These are phyloP conservation scores for Trametes elegans DNA, from an alignment of 768 basidiomycete genomes.

Conservation along the genomic window DNA sequence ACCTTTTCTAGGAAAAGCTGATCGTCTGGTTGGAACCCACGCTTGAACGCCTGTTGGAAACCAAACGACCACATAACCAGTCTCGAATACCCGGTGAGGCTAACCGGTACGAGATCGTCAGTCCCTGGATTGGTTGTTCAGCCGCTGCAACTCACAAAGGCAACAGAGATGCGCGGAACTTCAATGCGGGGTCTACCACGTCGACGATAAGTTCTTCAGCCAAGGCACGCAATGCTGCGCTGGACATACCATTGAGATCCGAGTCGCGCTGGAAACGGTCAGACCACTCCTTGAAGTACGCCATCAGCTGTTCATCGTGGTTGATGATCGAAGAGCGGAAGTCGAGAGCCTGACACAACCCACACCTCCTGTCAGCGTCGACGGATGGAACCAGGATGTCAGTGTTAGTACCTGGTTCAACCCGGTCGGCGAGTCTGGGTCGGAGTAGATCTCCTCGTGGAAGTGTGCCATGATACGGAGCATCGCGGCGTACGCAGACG, in stretches of 20 bases:
- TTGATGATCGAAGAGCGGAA: constrained; percentile 61
- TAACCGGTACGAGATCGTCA: constrained; percentile 32
- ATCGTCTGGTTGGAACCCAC: constrained; percentile 62
- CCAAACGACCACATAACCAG: constrained; percentile 87
- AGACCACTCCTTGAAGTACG: constrained; percentile 68
- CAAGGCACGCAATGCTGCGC: background rate
- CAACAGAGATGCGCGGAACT: constrained; percentile 62
- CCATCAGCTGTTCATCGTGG: constrained; percentile 56
- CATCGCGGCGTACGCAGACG: constrained; percentile 70
- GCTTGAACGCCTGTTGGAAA: constrained; percentile 78
- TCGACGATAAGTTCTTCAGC: background rate
- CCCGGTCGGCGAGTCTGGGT: constrained; percentile 63
- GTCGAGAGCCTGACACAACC: constrained; percentile 49
- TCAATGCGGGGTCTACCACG: constrained; percentile 50
- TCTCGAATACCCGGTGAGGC: constrained; percentile 73
- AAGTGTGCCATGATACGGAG: constrained; percentile 70
- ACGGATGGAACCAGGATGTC: no score
- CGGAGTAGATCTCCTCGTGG: constrained; percentile 76
- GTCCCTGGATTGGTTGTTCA: background rate
- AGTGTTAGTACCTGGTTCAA: constrained; percentile 55
- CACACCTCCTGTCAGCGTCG: background rate
- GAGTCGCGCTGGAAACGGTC: constrained; percentile 57
- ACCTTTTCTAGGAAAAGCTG: constrained; percentile 70
- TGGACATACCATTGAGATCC: constrained; percentile 49
- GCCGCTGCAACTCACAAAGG: constrained; percentile 57